A percentile compares a stretch with the other conserved stretches of the same genome.
These are phyloP conservation scores for Pichia sp. DNA, from an alignment of 1,139 yeast species.

Conservation along the genomic window DNA sequence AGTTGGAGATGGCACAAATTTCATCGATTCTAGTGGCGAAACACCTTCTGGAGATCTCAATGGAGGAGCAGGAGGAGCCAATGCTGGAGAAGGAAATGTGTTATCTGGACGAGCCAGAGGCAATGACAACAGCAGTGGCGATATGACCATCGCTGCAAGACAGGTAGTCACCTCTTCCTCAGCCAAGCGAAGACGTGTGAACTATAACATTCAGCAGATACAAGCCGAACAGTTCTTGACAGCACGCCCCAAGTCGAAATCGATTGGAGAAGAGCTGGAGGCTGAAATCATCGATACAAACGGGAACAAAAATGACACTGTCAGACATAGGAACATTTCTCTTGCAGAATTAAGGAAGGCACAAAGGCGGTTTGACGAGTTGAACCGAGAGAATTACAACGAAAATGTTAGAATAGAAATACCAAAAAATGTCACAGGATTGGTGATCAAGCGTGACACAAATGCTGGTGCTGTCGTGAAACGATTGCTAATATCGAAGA, in stretches of 20 bases:
- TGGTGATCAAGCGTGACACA: conserved; percentile 20
- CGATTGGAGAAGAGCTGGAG: conserved; percentile 11
- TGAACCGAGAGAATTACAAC: conserved; percentile 40
- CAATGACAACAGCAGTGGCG: not conserved
- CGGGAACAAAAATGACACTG: not conserved
- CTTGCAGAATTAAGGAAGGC: conserved; percentile 34
- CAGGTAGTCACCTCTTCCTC: conserved; percentile 10
- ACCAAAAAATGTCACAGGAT: conserved; percentile 32
- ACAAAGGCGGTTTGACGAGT: conserved; percentile 36
- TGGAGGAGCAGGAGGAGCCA: conserved; percentile 3
- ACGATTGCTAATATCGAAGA: conserved; percentile 37
- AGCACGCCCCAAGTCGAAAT: conserved; percentile 14
- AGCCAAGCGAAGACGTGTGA: conserved; percentile 30
- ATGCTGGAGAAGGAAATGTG: not conserved
- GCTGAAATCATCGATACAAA: conserved; percentile 10
- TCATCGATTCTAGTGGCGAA: not conserved
- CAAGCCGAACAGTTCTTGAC: conserved; percentile 28
- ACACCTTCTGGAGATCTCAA: not conserved
- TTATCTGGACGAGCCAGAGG: not conserved
- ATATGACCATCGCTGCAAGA: conserved; percentile 3
- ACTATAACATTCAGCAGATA: conserved; percentile 32
- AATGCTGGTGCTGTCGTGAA: conserved; percentile 32
- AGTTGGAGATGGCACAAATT: not conserved
- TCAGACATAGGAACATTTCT: conserved; percentile 15
- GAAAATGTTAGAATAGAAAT: conserved; percentile 36